Base-by-base conservation (phyloP, 768 basidiomycete species). In the Termitomyces sp. region DNA sequence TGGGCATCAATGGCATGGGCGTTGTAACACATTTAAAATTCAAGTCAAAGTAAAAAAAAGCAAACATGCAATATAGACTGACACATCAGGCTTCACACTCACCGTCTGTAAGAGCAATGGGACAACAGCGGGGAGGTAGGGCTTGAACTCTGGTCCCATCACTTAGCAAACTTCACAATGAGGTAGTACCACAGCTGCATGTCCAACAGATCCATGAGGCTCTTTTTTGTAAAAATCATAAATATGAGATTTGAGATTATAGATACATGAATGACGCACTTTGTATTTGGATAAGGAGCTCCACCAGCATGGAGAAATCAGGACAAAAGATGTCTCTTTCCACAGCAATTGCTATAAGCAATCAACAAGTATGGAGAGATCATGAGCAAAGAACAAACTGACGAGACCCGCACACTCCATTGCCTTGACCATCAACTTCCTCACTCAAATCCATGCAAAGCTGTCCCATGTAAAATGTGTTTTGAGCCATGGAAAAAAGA, bases 351-450 rank as follows among this genome's bases (percentile, higher is more conserved):
- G 91, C 92, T 94, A 58, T 1, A n/a, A n/a, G n/a, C n/a, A n/a
- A n/a, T n/a, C n/a, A n/a, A n/a, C n/a, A n/a, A n/a, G n/a, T n/a
- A n/a, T n/a, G n/a, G n/a, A n/a, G n/a, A n/a, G n/a, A n/a, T n/a
- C n/a, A n/a, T n/a, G n/a, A n/a, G n/a, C n/a, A n/a, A n/a, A n/a
- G 8, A 14, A 69, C 82, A 16, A 41, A 92, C 92, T 92, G 59
- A 92, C 88, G 22, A 93, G 74, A 8, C 90, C 90, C 0, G 90
- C 92, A 68, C 92, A 94, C 67, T 95, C 93, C 90, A 96, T 94
- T 0, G 91, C 90, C 66, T 94, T 92, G 42, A 85, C 81, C 24
- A 89, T 76, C 51, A 94, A 65, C 66, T 85, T 87, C 26, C 79
- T 75, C n/a, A n/a, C n/a, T n/a, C n/a, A n/a, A n/a, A n/a, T n/a